Conservation (phyloP, 2,329 filamentous ascomycete species). For the Diaporthe amygdali region DNA sequence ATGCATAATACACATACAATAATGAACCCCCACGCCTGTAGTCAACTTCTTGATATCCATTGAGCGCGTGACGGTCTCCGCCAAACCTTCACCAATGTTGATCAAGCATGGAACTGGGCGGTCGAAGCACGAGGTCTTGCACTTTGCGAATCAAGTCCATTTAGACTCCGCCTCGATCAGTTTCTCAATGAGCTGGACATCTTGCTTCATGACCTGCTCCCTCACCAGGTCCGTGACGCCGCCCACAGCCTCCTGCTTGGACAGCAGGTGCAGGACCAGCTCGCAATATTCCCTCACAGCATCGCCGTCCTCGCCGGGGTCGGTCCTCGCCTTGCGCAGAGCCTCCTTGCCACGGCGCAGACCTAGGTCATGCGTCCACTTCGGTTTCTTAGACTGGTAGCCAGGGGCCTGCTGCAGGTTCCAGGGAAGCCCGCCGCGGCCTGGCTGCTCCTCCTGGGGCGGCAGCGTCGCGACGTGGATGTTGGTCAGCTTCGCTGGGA, state of each 20-base stretch:
- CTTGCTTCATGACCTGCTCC: conserved; percentile 51
- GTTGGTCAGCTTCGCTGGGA: conserved; percentile 50
- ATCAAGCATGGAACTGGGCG: not conserved
- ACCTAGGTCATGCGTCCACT: conserved; percentile 65
- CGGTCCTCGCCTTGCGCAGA: conserved; percentile 54
- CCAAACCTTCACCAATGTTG: not conserved
- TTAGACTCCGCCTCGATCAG: conserved; percentile 52
- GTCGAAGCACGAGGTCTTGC: not conserved
- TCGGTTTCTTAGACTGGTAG: conserved; percentile 41
- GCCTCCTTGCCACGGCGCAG: conserved; percentile 60
- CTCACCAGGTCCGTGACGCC: conserved; percentile 46
- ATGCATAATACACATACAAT: conserved; percentile 6
- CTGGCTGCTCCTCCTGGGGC: conserved; percentile 34
- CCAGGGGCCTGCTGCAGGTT: conserved; percentile 28
- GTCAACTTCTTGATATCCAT: not conserved
- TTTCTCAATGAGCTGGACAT: conserved; percentile 54
- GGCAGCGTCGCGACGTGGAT: conserved; percentile 58
- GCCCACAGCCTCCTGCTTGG: conserved; percentile 34
- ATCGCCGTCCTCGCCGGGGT: conserved; percentile 60
- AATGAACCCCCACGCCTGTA: not conserved
- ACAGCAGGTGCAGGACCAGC: conserved; percentile 57
- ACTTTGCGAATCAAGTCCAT: conserved; percentile 25
- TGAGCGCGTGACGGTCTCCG: not conserved
- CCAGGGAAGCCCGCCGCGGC: conserved; percentile 26
- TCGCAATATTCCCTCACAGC: conserved; percentile 66